phyloP scores from a whole-genome alignment of 73 alveolate genomes.

The Paramecium bursaria region DNA sequence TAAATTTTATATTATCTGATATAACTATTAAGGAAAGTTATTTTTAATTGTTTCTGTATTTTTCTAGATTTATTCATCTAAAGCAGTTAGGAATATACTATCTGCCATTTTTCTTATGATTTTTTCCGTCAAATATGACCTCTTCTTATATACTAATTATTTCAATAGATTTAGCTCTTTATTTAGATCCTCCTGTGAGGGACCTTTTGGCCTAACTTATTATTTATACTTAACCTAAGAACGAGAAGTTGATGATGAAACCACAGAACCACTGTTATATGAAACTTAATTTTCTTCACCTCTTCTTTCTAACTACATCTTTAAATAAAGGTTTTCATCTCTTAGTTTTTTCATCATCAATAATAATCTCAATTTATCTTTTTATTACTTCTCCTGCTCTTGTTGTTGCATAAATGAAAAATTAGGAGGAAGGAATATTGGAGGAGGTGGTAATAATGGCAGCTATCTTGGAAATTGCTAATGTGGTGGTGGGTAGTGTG shows the following conservation, averaged over 20 bases:
- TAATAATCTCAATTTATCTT: slow-evolving; percentile 42
- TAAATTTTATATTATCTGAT: too few relatives aligned
- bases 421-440: slow-evolving; percentile 42
- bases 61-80: not conserved
- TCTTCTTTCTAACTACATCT: not conserved
- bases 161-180: not conserved
- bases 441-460: slow-evolving; percentile 68
- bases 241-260: too few relatives aligned
- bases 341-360: slow-evolving; percentile 30
- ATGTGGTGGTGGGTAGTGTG: too few relatives aligned
- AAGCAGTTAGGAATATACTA: not conserved
- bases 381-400: slow-evolving; percentile 3
- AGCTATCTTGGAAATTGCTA: too few relatives aligned
- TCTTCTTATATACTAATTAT: slow-evolving; percentile 8
- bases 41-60: not conserved
- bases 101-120: not conserved
- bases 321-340: slow-evolving; percentile 13
- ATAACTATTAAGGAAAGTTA: not conserved
- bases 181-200: not conserved
- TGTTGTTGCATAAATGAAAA: slow-evolving; percentile 2
- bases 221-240: not conserved
- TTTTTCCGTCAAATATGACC: not conserved
- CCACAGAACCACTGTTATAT: not conserved
- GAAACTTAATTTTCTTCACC: slow-evolving; percentile 1
- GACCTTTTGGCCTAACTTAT: slow-evolving; percentile 14